Conservation (phyloP, 2,329 filamentous ascomycete genomes). For the Monilinia fructigena region DNA sequence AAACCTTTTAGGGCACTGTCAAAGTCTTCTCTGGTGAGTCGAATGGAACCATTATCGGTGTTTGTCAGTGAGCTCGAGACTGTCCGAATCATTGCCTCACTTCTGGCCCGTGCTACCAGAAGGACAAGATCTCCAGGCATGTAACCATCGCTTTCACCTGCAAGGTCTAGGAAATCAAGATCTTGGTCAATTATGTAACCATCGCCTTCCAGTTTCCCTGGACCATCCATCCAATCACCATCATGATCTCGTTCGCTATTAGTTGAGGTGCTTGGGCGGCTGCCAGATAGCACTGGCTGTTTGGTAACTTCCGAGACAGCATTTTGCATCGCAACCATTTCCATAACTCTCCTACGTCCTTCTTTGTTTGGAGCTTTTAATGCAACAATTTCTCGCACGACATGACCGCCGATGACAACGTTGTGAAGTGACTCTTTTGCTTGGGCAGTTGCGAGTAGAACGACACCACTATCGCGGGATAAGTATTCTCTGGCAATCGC, state of each 20-base stretch:
- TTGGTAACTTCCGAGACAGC: constrained; percentile 44
- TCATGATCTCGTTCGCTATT: constrained; percentile 56
- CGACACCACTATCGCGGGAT: constrained; percentile 73
- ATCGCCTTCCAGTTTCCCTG: constrained; percentile 44
- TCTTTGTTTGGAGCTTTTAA: constrained; percentile 93
- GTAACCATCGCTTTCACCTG: constrained; percentile 93
- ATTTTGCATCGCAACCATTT: constrained; percentile 67
- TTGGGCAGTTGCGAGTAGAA: constrained; percentile 86
- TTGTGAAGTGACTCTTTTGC: constrained; percentile 91
- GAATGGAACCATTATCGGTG: constrained; percentile 53
- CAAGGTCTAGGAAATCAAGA: constrained; percentile 88
- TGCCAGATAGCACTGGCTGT: constrained; percentile 47
- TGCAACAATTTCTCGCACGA: constrained; percentile 86
- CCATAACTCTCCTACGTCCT: constrained; percentile 76
- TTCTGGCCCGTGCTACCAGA: constrained; percentile 81
- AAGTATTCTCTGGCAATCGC: constrained; percentile 84
- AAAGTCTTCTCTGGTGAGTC: constrained; percentile 74
- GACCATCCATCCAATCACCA: constrained; percentile 73
- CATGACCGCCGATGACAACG: constrained; percentile 84
- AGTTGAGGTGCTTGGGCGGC: constrained; percentile 53
- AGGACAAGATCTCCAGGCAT: constrained; percentile 93
- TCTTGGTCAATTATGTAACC: constrained; percentile 73
- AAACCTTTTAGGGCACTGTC: constrained; percentile 84
- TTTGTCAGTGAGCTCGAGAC: constrained; percentile 52
- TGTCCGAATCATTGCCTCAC: constrained; percentile 86